Conservation (phyloP, 2,329 filamentous ascomycete species). For the Trichoderma sp. region DNA sequence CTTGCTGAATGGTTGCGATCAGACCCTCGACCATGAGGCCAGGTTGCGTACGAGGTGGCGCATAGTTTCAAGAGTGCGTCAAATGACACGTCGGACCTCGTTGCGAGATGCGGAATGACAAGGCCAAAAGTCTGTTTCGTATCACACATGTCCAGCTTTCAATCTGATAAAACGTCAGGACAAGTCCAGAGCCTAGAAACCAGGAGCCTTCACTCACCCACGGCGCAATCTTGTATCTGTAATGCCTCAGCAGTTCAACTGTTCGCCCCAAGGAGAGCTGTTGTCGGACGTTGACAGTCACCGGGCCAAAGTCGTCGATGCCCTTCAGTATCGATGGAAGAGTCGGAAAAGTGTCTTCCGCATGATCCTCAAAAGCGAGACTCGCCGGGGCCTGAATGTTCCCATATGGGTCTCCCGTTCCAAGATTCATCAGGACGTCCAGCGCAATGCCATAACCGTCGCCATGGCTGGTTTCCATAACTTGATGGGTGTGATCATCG, state of each 20-base stretch:
- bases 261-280: background rate
- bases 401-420: background rate
- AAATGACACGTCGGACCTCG: slow-evolving; percentile 12
- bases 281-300: background rate
- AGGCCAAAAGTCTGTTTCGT: slow-evolving; percentile 5
- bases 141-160: slow-evolving; percentile 18
- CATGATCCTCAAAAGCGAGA: background rate
- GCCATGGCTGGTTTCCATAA: background rate
- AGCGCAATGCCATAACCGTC: slow-evolving; percentile 8
- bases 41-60: background rate
- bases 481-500: background rate
- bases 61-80: slow-evolving; percentile 7
- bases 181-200: fast-evolving
- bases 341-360: background rate
- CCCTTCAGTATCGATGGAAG: background rate
- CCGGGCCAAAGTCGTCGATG: background rate
- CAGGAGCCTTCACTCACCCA: background rate
- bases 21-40: no score
- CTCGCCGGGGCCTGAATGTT: background rate
- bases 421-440: slow-evolving; percentile 11
- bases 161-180: background rate
- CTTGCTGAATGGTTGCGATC: background rate
- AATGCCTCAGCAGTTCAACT: slow-evolving; percentile 16
- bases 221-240: slow-evolving; percentile 18
- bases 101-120: slow-evolving; percentile 9